Evolutionary conservation across 176 grass and related monocot genomes (phyloP), one percentile per base, ranked within the genome.

Genomic region (Cenchrus fungigraminus): DNA sequence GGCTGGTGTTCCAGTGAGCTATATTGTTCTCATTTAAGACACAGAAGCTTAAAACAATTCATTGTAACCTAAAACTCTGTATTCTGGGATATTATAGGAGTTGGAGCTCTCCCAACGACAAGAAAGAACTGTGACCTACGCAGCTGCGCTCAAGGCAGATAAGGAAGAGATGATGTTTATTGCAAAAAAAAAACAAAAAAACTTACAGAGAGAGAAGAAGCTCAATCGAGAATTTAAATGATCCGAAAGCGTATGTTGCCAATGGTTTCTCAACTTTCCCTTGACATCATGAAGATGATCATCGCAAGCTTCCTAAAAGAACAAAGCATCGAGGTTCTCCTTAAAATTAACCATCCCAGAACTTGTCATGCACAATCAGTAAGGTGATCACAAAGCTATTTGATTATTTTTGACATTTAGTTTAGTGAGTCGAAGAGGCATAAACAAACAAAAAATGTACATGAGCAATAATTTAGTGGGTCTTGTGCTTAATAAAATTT

Each of bases 131-230:
- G 43, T 55, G 47, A 56, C 31, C 65, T 68, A 47, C 0, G 2
- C 25, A 58, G 31, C 31, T 57, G 68, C 17, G 65, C 70, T 37
- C 6, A 68, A 77, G 45, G 51, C 50, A 77, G 9, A 74, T 12
- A 73, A 52, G 69, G n/a, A 52, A 68, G 13, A 68, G 8, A 51
- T 79, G 17, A 0, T 71, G 9, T 53, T 62, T 78, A 70, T 54
- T 20, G 32, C 73, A 78, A 34, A 3, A 34, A 34, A 59, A 34
- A 65, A 76, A n/a, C n/a, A n/a, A 71, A 32, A 70, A 11, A 47
- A 88, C 90, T 90, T 88, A 95, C 93, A 95, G 65, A 95, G 90
- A 76, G 90, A 90, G 74, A 92, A 92, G 65, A 92, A 92, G 70
- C 65, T 78, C 75, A 90, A 74, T 79, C 74, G 87, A 81, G 87